These are phyloP conservation scores for Aspergillus sp. DNA, from an alignment of 2,329 filamentous ascomycete genomes.

Conservation along the genomic window DNA sequence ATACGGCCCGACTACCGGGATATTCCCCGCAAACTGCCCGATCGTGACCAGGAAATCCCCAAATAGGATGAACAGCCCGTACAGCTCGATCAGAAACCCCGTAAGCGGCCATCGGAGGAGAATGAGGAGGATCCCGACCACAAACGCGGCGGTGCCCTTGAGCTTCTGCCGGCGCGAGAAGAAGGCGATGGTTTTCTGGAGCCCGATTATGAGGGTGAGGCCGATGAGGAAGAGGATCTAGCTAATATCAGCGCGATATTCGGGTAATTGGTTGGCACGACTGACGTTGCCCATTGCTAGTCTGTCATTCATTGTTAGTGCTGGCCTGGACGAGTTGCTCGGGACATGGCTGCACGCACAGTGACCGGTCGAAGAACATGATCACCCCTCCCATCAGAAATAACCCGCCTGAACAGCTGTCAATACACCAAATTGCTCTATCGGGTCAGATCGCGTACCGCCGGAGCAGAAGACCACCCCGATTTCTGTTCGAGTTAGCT, in stretches of 20 bases:
- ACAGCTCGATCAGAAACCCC: conserved; percentile 82
- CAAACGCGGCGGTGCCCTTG: conserved; percentile 83
- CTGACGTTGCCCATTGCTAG: conserved; percentile 94
- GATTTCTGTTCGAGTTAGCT: conserved; percentile 56
- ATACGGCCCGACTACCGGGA: conserved; percentile 80
- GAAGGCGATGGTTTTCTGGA: conserved; percentile 83
- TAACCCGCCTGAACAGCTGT: conserved; percentile 59
- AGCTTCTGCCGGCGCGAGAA: conserved; percentile 90
- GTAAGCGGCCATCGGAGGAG: conserved; percentile 82
- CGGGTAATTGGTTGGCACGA: conserved; percentile 1
- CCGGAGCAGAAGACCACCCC: conserved; percentile 96
- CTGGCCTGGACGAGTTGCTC: neutral
- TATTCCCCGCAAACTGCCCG: conserved; percentile 70
- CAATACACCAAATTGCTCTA: conserved; percentile 4
- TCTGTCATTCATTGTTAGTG: conserved; percentile 39
- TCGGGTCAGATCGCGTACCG: conserved; percentile 54
- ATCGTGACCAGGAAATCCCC: conserved; percentile 95
- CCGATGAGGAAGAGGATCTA: conserved; percentile 97
- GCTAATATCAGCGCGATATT: conserved; percentile 6
- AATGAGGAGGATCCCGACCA: conserved; percentile 72
- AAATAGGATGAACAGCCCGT: conserved; percentile 88
- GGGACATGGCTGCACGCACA: conserved; percentile 48
- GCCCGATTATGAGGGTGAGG: conserved; percentile 88
- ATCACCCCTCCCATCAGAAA: conserved; percentile 91
- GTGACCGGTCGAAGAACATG: conserved; percentile 94